A percentile compares a stretch with the other conserved stretches of the same genome.
Conservation (phyloP, 129 eudicot genomes). For the Heracleum sosnowskyi region DNA sequence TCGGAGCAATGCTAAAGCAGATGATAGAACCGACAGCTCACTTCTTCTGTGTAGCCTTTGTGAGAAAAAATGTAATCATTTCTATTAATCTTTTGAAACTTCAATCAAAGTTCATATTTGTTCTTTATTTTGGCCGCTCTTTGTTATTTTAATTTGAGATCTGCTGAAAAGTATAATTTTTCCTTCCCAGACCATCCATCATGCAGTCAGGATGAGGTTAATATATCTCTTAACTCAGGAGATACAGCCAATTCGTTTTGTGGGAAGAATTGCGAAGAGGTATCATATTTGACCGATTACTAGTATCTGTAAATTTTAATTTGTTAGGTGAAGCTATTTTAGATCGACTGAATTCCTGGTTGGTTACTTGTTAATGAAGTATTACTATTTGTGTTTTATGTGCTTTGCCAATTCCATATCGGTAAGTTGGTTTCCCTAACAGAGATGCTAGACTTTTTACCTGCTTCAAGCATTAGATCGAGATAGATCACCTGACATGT, state of each 20-base stretch:
- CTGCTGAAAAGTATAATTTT: neutral
- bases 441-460: neutral
- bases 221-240: constrained; percentile 17
- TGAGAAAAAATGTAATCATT: constrained; percentile 45
- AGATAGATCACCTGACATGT: neutral
- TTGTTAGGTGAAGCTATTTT: neutral
- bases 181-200: constrained; percentile 35
- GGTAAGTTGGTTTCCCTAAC: neutral
- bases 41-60: constrained; percentile 35
- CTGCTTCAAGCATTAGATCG: neutral
- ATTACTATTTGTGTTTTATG: neutral
- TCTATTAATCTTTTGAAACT: neutral
- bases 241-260: constrained; percentile 30
- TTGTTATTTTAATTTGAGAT: neutral
- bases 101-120: neutral
- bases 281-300: constrained; percentile 10
- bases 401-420: neutral
- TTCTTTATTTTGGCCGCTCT: neutral
- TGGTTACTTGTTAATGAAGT: neutral
- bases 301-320: neutral
- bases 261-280: constrained; percentile 54
- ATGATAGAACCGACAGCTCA: constrained; percentile 11
- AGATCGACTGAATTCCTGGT: neutral
- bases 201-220: constrained; percentile 33
- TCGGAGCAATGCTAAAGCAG: constrained; percentile 13